Evolutionary conservation across 2,329 filamentous ascomycete genomes (phyloP).

Genomic region (Celoporthe dispersa): DNA sequence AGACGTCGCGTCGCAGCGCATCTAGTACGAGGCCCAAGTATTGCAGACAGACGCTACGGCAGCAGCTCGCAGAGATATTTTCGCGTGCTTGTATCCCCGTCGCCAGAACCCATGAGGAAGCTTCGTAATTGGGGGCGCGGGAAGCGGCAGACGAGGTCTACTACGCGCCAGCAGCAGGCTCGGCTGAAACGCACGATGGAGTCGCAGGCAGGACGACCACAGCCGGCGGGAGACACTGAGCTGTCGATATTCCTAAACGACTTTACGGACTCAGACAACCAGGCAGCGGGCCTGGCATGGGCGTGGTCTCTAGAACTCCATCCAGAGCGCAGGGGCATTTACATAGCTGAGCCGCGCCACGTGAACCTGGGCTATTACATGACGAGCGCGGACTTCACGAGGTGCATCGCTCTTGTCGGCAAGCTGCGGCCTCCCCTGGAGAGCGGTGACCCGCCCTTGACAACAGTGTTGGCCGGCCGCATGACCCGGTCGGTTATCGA

Average conservation of each 20-base stretch:
- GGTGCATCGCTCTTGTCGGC: conserved; percentile 21
- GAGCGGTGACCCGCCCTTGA: conserved; percentile 20
- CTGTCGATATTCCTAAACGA: conserved; percentile 28
- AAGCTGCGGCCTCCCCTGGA: conserved; percentile 12
- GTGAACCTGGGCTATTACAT: conserved; percentile 29
- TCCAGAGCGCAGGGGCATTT: conserved; percentile 21
- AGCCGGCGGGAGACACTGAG: background rate
- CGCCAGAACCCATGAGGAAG: conserved; percentile 21
- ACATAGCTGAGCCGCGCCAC: conserved; percentile 29
- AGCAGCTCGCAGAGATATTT: background rate
- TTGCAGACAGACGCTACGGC: background rate
- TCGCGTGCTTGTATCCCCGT: background rate
- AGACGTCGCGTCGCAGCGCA: background rate
- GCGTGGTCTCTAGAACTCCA: conserved; percentile 8
- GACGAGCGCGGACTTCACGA: conserved; percentile 21
- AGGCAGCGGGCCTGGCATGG: conserved; percentile 27
- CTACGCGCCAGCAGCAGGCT: conserved; percentile 20
- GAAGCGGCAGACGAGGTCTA: conserved; percentile 26
- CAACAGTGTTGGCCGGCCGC: conserved; percentile 23
- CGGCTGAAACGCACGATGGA: conserved; percentile 19
- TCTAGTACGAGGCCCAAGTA: background rate
- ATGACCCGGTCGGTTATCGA: conserved; percentile 21
- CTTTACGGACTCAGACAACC: conserved; percentile 29
- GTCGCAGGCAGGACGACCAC: conserved; percentile 11
- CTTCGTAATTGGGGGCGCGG: conserved; percentile 19